Base-by-base conservation (phyloP, 2,329 filamentous ascomycete genomes). In the Colletotrichum limetticola region DNA sequence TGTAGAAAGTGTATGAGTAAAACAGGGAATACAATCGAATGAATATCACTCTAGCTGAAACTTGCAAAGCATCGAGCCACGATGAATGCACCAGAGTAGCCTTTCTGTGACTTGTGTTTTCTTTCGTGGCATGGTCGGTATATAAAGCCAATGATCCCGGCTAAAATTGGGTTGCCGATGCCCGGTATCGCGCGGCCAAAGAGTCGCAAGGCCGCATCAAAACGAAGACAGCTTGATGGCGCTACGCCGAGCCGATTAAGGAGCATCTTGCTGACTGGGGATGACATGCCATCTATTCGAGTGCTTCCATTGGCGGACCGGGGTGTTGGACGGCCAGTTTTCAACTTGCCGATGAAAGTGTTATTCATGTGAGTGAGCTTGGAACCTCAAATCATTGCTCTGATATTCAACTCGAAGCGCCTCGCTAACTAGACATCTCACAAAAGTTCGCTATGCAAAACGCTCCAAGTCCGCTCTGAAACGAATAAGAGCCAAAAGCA, bases 161-260 rank as follows among this genome's bases (percentile, higher is more conserved):
- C n/a, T 2, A 0, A 9, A 32, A 30, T 26, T 4, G 26, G 26
- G 28, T 4, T 32, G 16, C 8, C 19, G 19, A 49, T 49, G 42
- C 65, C 66, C 70, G 46, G 60, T 70, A 14, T 61, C 70, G 60
- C 70, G 35, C 70, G 70, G 55, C 30, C 5, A 72, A 22, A 5
- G 2, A 57, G 30, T n/a, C 8, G 35, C 16, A 37, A 52, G 35
- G 55, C 70, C 66, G 65, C 19, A 65, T 53, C 19, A 30, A 9
- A 26, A n/a, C 16, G 7, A 14, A 19, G 16, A 26, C 12, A 14
- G 64, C 66, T 61, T 14, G 59, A 32, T 32, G 19, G 8, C 60
- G 8, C n/a, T 46, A 56, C 55, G 28, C 19, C 19, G 22, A 22
- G 26, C 14, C 16, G 8, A 24, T 42, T 1, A 9, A n/a, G 60